Percentiles rank a stretch among this genome's conserved stretches.
These are phyloP conservation scores for Gnetum montanum DNA, from an alignment of 75 land plant genomes.

Conservation along the genomic window DNA sequence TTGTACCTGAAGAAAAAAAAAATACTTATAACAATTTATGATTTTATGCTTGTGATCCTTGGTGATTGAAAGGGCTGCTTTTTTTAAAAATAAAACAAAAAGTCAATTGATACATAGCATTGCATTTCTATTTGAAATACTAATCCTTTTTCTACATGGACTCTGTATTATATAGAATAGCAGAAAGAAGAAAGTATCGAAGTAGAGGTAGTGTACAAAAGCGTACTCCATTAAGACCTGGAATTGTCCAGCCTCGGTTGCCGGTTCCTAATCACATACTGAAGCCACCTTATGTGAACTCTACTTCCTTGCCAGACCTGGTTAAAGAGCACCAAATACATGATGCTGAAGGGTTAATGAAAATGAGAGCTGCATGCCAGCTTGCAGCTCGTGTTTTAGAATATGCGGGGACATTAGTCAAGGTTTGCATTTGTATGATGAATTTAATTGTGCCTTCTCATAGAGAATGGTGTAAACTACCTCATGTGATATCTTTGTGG, in stretches of 20 bases:
- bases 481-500: too few relatives aligned
- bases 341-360: constrained; percentile 56
- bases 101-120: too few relatives aligned
- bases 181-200: background rate
- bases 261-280: constrained; percentile 76
- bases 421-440: constrained; percentile 38
- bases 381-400: constrained; percentile 78
- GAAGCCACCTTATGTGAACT: constrained; percentile 73
- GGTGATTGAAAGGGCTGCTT: too few relatives aligned
- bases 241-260: constrained; percentile 58
- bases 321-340: constrained; percentile 65
- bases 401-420: constrained; percentile 63
- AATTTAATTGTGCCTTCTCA: too few relatives aligned
- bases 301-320: constrained; percentile 56
- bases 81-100: too few relatives aligned
- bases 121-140: too few relatives aligned
- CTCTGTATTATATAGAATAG: background rate
- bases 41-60: too few relatives aligned
- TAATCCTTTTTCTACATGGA: background rate
- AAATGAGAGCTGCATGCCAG: constrained; percentile 77
- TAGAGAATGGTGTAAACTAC: too few relatives aligned
- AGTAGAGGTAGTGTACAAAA: constrained; percentile 12
- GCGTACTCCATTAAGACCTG: constrained; percentile 54
- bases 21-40: too few relatives aligned
- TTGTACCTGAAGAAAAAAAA: too few relatives aligned